Evolutionary conservation across 768 basidiomycete genomes (phyloP), one percentile per base, ranked within the genome.

Genomic region (Tylopilus intermedius): DNA sequence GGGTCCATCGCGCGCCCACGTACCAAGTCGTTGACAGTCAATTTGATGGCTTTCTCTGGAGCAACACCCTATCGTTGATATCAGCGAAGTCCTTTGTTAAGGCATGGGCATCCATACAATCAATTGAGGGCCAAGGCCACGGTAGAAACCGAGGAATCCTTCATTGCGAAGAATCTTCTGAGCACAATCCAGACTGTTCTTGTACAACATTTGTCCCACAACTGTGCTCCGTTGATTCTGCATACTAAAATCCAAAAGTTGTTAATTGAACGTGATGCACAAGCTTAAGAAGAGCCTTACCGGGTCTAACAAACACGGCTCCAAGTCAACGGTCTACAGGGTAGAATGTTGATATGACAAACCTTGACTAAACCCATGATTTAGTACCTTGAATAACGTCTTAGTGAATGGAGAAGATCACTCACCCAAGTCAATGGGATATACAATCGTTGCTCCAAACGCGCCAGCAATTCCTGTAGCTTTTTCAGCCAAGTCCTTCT

Each of bases 141-240:
- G 86, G 72, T 99, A 99, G 72, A 98, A 98, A n/a, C 96, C 96
- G 0, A 81, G 32, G 62, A 92, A 79, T 15, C 96, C 96, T 72
- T 99, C 96, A 64, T 96, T 96, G 50, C 84, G 81, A 69, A 97
- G 84, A 24, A 99, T 94, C 67, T 95, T 98, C 63, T 78, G 77
- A 29, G 94, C 88, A 67, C 96, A 99, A 65, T 99, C 96, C 35
- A 89, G 64, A 61, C 92, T 94, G 75, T 96, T 98, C 76, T 94
- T 90, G 76, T 99, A 99, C 42, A 98, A 71, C 63, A 98, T 74
- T 72, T 99, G 95, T 35, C 96, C 96, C 29, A 99, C 96, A 21
- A 99, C 90, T 6, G 89, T 93, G 57, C 86, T 92, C 13, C 96
- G 84, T 69, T 99, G 96, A 67, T 99, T 99, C 75, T 99, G 96